Conservation (phyloP, 2,329 filamentous ascomycete species). For the Ophiostoma triangulosporum region DNA sequence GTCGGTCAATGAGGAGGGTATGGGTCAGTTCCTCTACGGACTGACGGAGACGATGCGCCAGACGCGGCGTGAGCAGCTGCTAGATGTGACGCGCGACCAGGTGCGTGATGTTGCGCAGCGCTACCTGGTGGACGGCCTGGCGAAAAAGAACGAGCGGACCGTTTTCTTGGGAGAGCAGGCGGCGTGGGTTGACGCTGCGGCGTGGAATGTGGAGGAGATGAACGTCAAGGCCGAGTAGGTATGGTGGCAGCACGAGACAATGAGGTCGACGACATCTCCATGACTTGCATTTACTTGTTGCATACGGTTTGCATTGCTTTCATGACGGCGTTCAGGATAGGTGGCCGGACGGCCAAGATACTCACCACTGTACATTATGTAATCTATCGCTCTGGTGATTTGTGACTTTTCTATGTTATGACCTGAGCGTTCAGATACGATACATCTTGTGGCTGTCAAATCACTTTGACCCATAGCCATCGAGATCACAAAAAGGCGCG, state of each 20-base stretch:
- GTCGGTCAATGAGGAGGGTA: slow-evolving; percentile 76
- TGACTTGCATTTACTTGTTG: not conserved
- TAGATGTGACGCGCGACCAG: slow-evolving; percentile 73
- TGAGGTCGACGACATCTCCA: not conserved
- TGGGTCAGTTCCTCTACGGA: slow-evolving; percentile 71
- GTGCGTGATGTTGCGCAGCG: slow-evolving; percentile 70
- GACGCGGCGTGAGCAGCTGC: slow-evolving; percentile 62
- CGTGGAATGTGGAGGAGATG: slow-evolving; percentile 67
- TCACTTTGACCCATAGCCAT: slow-evolving; percentile 32
- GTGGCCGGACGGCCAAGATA: slow-evolving; percentile 1
- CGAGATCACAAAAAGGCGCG: slow-evolving; percentile 48
- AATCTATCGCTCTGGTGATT: not conserved
- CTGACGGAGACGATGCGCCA: slow-evolving; percentile 85
- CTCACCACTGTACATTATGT: slow-evolving; percentile 6
- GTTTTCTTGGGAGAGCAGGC: slow-evolving; percentile 75
- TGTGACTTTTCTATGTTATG: not conserved
- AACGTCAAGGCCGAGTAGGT: slow-evolving; percentile 38
- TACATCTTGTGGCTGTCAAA: slow-evolving; percentile 43
- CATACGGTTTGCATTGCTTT: not conserved
- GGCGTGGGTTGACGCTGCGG: slow-evolving; percentile 56
- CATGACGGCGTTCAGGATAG: slow-evolving; percentile 6
- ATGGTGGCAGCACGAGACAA: not conserved
- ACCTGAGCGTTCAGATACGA: slow-evolving; percentile 46
- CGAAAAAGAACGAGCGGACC: slow-evolving; percentile 45
- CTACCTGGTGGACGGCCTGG: slow-evolving; percentile 59